A percentile compares a stretch with the other conserved stretches of the same genome.
phyloP scores from a whole-genome alignment of 1,284 basidiomycete genomes.

The Tetrapyrgos nigripes region DNA sequence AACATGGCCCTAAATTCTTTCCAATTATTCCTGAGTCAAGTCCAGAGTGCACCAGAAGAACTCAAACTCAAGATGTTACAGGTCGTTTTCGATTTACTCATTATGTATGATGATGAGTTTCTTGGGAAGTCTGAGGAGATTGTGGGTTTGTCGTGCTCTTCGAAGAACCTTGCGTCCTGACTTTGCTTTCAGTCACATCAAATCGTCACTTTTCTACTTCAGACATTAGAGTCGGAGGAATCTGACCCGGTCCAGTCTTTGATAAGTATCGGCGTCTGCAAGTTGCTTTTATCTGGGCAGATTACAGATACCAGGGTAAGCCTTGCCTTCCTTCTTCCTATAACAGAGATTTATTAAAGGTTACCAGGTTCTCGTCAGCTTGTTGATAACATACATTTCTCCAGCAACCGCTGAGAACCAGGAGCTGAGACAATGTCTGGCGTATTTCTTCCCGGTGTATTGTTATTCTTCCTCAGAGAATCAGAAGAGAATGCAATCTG shows the following conservation, averaged over 20 bases:
- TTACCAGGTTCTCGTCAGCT: constrained; percentile 75
- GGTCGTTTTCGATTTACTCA: constrained; percentile 89
- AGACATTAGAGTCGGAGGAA: constrained; percentile 79
- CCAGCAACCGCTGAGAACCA: constrained; percentile 88
- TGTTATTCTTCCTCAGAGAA: constrained; percentile 86
- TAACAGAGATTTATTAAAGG: background rate
- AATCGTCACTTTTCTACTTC: constrained; percentile 79
- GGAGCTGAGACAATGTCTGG: constrained; percentile 89
- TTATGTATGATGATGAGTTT: constrained; percentile 88
- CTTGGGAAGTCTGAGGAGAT: constrained; percentile 61
- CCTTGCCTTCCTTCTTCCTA: background rate
- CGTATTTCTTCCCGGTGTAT: constrained; percentile 96
- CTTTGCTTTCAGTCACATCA: constrained; percentile 59
- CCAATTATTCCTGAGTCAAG: constrained; percentile 89
- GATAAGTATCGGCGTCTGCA: constrained; percentile 86
- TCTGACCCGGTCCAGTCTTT: constrained; percentile 80
- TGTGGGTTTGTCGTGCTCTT: constrained; percentile 40
- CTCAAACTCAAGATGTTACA: constrained; percentile 86
- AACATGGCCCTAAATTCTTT: constrained; percentile 93
- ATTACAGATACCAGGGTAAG: constrained; percentile 76
- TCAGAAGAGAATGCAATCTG: constrained; percentile 82
- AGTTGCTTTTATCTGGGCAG: constrained; percentile 89
- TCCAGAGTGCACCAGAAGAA: constrained; percentile 78
- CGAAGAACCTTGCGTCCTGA: background rate
- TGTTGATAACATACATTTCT: constrained; percentile 88